A percentile compares a stretch with the other conserved stretches of the same genome.
phyloP scores from a whole-genome alignment of 176 grass and related monocot species.

The Oryza australiensis region DNA sequence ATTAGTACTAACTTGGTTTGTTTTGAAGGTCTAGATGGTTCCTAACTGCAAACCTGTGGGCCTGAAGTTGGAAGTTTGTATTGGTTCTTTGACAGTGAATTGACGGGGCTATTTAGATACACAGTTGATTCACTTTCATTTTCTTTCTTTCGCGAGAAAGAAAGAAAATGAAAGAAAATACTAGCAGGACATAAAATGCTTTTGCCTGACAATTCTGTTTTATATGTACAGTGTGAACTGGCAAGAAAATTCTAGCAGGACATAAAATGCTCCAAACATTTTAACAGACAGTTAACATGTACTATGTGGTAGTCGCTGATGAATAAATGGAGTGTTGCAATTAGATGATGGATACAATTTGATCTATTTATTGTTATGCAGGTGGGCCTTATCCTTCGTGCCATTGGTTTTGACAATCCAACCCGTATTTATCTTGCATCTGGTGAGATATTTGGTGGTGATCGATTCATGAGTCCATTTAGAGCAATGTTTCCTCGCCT shows the following conservation, averaged over 20 bases:
- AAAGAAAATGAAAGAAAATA: too few species aligned
- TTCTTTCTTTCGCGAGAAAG: neutral
- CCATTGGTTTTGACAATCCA: conserved; percentile 72
- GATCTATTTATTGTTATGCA: conserved; percentile 38
- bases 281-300: neutral
- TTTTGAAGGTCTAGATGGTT: neutral
- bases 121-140: neutral
- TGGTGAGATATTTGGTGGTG: conserved; percentile 81
- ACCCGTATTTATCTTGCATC: conserved; percentile 93
- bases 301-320: neutral
- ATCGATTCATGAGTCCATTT: conserved; percentile 88
- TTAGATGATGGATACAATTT: neutral
- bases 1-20: neutral
- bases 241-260: neutral
- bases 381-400: conserved; percentile 77
- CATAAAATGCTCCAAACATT: neutral
- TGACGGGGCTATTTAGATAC: neutral
- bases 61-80: neutral
- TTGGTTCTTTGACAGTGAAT: neutral
- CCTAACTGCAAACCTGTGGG: neutral
- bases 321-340: neutral
- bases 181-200: too few species aligned
- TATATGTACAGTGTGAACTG: neutral
- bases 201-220: neutral
- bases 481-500: conserved; percentile 68